Conservation (phyloP, 805 yeast species). For the Starmerella asiatica region DNA sequence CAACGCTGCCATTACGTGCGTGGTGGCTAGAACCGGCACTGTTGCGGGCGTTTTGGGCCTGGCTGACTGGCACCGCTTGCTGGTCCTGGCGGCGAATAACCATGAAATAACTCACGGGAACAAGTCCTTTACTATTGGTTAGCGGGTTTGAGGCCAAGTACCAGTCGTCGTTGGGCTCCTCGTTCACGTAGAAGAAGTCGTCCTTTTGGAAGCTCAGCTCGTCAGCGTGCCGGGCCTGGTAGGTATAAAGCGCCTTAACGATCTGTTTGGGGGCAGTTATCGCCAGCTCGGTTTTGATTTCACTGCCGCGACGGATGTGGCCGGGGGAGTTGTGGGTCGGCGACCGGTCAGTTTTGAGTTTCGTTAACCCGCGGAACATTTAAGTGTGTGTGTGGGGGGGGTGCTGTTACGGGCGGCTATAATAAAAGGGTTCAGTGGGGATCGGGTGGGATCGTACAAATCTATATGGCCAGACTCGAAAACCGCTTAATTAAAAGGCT, state of each 20-base stretch:
- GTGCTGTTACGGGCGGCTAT: not conserved
- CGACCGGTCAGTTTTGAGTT: constrained; percentile 15
- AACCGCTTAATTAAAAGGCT: too few relatives aligned
- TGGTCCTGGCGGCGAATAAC: constrained; percentile 35
- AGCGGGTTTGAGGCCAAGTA: constrained; percentile 82
- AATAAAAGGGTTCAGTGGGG: too few relatives aligned
- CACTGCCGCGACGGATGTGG: constrained; percentile 9
- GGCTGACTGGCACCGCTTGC: constrained; percentile 23
- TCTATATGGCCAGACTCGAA: too few relatives aligned
- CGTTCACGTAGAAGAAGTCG: constrained; percentile 74
- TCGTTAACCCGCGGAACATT: constrained; percentile 15
- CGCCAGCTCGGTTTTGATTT: constrained; percentile 23
- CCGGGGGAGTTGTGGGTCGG: not conserved
- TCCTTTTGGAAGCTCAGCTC: constrained; percentile 70
- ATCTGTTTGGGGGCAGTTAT: constrained; percentile 58
- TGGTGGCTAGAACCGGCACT: not conserved
- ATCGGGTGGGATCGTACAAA: too few relatives aligned
- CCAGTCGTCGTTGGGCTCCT: constrained; percentile 51
- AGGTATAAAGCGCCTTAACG: constrained; percentile 67
- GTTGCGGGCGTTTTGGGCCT: constrained; percentile 18
- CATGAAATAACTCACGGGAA: constrained; percentile 75
- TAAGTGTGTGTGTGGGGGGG: not conserved
- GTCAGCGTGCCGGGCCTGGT: constrained; percentile 64
- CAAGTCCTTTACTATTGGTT: constrained; percentile 65
- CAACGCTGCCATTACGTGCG: not conserved